Evolutionary conservation across 805 yeast genomes (phyloP), one percentile per base, ranked within the genome.

Genomic region (Phaffomyces opuntiae): DNA sequence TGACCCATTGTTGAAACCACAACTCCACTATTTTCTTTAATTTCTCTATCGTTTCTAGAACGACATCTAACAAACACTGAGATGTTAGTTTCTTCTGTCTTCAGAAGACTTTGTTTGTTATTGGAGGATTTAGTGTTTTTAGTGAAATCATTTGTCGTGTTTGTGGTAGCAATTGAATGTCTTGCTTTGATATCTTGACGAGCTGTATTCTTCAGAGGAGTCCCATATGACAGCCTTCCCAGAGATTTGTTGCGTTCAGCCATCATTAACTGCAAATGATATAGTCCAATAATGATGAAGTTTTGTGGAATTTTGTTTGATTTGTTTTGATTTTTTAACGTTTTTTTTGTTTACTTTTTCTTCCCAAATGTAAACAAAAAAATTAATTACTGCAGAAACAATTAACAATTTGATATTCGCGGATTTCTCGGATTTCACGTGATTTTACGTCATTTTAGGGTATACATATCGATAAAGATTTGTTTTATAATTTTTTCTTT

Each of bases 61-160:
- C 83, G 62, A 49, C 83, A 76, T 43, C 84, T 66, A 3, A 77
- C 81, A 46, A 69, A 77, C 1, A 78, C 84, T 34, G 72, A 71
- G 17, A 78, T 76, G 49, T 78, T 74, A 3, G 61, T 48, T 42
- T 59, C 63, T 42, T 59, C 60, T 7, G 36, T 37, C 4, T 41
- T 44, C 7, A 16, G 27, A 19, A 47, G 49, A 33, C 49, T 52
- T 5, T 45, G 42, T 29, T 53, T 47, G 5, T 52, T 47, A 42
- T 47, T 56, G 5, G 61, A 49, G 1, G 53, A 45, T 36, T 55
- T 56, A 4, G 59, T 54, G 35, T 51, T 54, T 41, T 57, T 56
- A 4, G 53, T 53, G 26, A 51, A 53, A 3, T 33, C 41, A 34
- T 14, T 36, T 16, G 32, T 21, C 7, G 35, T 3, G 17, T n/a